These are phyloP conservation scores for Nematocida displodere DNA, from an alignment of 371 early-diverging fungal genomes.

Conservation along the genomic window DNA sequence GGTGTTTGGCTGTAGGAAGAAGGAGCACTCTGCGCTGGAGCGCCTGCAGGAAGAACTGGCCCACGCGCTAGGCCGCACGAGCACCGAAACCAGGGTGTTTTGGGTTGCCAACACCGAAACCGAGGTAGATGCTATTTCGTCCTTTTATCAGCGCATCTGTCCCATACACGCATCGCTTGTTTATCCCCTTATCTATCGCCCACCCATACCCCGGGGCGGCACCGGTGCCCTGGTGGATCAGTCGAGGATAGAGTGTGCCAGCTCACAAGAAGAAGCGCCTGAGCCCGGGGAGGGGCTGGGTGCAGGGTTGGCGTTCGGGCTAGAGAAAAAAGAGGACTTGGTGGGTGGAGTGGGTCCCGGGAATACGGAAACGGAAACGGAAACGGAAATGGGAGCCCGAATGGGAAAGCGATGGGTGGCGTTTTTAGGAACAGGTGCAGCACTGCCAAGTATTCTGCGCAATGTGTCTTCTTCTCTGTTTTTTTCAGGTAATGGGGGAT, in stretches of 20 bases:
- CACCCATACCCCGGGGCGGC: not conserved
- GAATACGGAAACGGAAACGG: not conserved
- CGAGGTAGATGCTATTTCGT: not conserved
- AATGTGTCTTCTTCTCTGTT: constrained; percentile 72
- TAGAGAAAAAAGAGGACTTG: not conserved
- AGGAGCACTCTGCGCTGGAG: not conserved
- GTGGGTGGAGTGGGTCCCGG: not conserved
- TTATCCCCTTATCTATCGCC: not conserved
- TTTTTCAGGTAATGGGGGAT: not conserved
- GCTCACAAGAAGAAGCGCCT: not conserved
- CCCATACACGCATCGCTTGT: not conserved
- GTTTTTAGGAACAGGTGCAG: constrained; percentile 82
- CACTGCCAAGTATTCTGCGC: constrained; percentile 84
- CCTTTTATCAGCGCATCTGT: constrained; percentile 3
- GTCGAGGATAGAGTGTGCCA: not conserved
- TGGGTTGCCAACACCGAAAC: not conserved
- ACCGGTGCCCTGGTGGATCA: constrained; percentile 6
- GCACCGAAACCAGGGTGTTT: not conserved
- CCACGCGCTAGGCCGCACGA: not conserved
- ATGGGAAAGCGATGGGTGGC: not conserved
- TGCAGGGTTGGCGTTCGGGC: not conserved
- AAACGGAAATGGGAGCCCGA: not conserved
- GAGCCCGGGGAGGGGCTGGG: not conserved
- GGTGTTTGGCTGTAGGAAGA: not conserved
- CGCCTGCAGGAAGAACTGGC: not conserved